Base-by-base conservation (phyloP, 163 green algal species). In the Volvox carteri region DNA sequence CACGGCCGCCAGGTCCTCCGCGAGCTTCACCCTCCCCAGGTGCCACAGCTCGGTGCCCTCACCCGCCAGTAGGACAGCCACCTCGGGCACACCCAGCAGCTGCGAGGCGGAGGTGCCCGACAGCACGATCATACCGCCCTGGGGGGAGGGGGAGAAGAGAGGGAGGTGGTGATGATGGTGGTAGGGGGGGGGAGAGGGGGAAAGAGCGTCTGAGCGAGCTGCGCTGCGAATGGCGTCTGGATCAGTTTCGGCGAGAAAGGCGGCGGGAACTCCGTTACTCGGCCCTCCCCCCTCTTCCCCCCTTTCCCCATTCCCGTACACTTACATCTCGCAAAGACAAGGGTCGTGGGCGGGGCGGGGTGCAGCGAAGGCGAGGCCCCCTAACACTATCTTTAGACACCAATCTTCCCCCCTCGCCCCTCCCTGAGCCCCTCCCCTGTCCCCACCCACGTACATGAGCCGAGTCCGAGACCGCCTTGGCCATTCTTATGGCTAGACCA, bases 21-120 rank as follows among this genome's bases (percentile, higher is more conserved):
- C 30, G 18, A 87, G 79, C 62, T 30, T 41, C 62, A 87, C 79
- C 23, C 79, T 67, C 5, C 79, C 79, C 79, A 78, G 79, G 42
- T 87, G 79, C 79, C 44, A 78, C 79, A 87, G n/a, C 79, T 39
- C 60, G 44, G 54, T 70, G 23, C 79, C 79, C 30, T 67, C 79
- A 30, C 39, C 62, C n/a, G 44, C 42, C 62, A 87, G 41, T 62
- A 70, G 28, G 7, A 62, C 79, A 5, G 62, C 79, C 41, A 52
- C 44, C 62, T 87, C 79, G 41, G 79, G 60, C 16, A 4, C 4
- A 0, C 58, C 41, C n/a, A 78, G 30, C 79, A 87, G 79, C 79
- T 68, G 30, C 7, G 18, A 19, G 39, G 79, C 79, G 11, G 79
- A 11, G 39, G 62, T 30, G 44, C 78, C 79, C 0, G 79, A 87